Base-by-base conservation (phyloP, 2,329 filamentous ascomycete species). In the Fusarium nisikadoi region DNA sequence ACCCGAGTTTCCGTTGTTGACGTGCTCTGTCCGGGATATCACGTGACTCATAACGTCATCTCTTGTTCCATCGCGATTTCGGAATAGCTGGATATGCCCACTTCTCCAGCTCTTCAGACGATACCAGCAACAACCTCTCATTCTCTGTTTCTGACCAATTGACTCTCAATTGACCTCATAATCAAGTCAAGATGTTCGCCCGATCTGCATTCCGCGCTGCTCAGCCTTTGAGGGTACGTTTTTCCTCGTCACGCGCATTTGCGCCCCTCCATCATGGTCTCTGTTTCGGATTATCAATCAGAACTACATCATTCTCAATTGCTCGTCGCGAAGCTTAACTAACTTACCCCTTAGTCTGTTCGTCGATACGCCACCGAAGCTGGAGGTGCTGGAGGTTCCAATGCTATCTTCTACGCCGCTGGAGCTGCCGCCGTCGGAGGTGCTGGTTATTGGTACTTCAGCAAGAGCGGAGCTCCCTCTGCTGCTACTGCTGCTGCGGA, bases 321-420 rank as follows among this genome's bases (percentile, higher is more conserved):
- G 16, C 35, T 52, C 60, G 52, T n/a, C 46, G 36, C 31, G 29
- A 33, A 39, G 49, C 49, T 53, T 38, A 29, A 62, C 67, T 81
- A 62, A 73, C 71, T 36, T 63, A 82, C 86, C 70, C 81, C 83
- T 47, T 84, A 86, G 84, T 83, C 83, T 75, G 79, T 83, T 72
- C 86, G 86, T 71, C 83, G 83, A 78, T 98, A 97, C 83, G 93
- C 95, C 63, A 92, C 93, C 72, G 87, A 90, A 76, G 73, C 81
- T 23, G 74, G 74, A 62, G 65, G 79, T 70, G 89, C 90, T 82
- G 84, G 87, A 70, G 84, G 87, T 79, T 88, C 86, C 79, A 90
- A 89, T 78, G 81, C 87, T 42, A 80, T 90, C 41, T 81, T 94
- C 71, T 91, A 90, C 79, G 86, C 86, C 42, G 90, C 86, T 63